These are phyloP conservation scores for Phytopythium chamaehyphon DNA, from an alignment of 352 stramenopile genomes.

Conservation along the genomic window DNA sequence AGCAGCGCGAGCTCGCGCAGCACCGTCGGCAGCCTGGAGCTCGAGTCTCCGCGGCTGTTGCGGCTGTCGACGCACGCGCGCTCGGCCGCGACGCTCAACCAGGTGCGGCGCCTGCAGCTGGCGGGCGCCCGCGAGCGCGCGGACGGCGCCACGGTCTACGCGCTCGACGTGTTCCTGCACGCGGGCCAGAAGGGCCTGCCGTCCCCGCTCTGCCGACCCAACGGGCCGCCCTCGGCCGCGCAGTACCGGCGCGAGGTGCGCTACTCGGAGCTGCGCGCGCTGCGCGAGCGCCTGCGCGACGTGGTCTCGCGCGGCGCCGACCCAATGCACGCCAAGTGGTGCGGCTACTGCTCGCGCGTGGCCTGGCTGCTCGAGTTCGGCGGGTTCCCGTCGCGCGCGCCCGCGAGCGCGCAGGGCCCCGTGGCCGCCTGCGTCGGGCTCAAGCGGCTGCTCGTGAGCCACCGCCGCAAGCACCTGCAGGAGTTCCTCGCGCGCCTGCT, in stretches of 20 bases:
- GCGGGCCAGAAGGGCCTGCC: slow-evolving; percentile 45
- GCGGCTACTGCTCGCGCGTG: slow-evolving; percentile 45
- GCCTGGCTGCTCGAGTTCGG: slow-evolving; percentile 30
- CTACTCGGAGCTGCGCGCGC: slow-evolving; percentile 46
- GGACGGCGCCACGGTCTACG: slow-evolving; percentile 46
- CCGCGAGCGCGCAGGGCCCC: slow-evolving; percentile 8
- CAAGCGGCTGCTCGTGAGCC: slow-evolving; percentile 18
- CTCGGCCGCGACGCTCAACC: slow-evolving; percentile 52
- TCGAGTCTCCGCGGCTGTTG: slow-evolving; percentile 20
- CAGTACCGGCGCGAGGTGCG: slow-evolving; percentile 40
- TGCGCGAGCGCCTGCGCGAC: slow-evolving; percentile 34
- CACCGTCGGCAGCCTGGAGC: slow-evolving; percentile 5
- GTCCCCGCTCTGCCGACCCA: slow-evolving; percentile 12
- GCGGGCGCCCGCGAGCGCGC: slow-evolving; percentile 26
- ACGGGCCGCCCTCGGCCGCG: slow-evolving; percentile 1
- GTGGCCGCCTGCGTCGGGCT: slow-evolving; percentile 15
- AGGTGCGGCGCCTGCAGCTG: slow-evolving; percentile 51
- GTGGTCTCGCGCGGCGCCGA: slow-evolving; percentile 17
- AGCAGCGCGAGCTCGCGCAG: slow-evolving; percentile 6
- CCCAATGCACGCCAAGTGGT: slow-evolving; percentile 48
- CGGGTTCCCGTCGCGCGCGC: slow-evolving; percentile 42
- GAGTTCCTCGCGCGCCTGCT: slow-evolving; percentile 47
- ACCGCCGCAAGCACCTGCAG: slow-evolving; percentile 26
- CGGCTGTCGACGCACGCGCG: slow-evolving; percentile 47
- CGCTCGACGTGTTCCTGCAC: slow-evolving; percentile 43